These are phyloP conservation scores for Tricholoma matsutake DNA, from an alignment of 768 basidiomycete genomes.

Conservation along the genomic window DNA sequence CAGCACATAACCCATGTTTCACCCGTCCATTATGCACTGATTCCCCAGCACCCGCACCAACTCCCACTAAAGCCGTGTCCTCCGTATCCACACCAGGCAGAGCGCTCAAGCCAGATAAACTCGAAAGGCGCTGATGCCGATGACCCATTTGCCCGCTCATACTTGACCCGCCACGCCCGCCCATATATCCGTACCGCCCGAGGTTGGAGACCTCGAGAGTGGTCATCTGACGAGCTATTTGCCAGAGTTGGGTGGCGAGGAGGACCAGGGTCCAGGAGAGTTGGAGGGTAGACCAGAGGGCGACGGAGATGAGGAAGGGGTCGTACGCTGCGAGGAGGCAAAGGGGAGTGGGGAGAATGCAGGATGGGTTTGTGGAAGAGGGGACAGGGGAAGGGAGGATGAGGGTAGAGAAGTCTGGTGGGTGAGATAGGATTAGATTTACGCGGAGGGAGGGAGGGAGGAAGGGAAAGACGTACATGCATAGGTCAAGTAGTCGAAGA, in stretches of 20 bases:
- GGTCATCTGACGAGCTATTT: conserved; percentile 91
- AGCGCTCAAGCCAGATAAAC: conserved; percentile 17
- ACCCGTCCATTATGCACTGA: conserved; percentile 31
- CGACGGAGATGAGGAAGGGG: conserved; percentile 80
- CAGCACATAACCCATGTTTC: conserved; percentile 23
- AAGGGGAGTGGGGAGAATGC: conserved; percentile 62
- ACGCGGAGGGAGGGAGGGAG: not conserved
- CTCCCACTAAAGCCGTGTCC: conserved; percentile 38
- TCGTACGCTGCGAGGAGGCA: conserved; percentile 74
- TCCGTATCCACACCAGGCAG: conserved; percentile 49
- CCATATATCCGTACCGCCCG: conserved; percentile 96
- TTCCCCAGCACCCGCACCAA: conserved; percentile 16
- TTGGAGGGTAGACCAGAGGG: conserved; percentile 87
- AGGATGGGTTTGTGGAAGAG: conserved; percentile 50
- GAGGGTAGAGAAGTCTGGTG: conserved; percentile 59
- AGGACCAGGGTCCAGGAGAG: conserved; percentile 93
- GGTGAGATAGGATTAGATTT: not conserved
- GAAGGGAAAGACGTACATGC: conserved; percentile 56
- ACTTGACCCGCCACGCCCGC: conserved; percentile 75
- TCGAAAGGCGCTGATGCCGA: conserved; percentile 42
- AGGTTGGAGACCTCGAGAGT: conserved; percentile 95
- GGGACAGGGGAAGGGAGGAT: conserved; percentile 32
- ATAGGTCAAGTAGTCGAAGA: conserved; percentile 84
- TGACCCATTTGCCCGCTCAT: conserved; percentile 77
- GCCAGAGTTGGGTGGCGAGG: conserved; percentile 85